These are phyloP conservation scores for Lonicera japonica DNA, from an alignment of 129 eudicot genomes.

Conservation along the genomic window DNA sequence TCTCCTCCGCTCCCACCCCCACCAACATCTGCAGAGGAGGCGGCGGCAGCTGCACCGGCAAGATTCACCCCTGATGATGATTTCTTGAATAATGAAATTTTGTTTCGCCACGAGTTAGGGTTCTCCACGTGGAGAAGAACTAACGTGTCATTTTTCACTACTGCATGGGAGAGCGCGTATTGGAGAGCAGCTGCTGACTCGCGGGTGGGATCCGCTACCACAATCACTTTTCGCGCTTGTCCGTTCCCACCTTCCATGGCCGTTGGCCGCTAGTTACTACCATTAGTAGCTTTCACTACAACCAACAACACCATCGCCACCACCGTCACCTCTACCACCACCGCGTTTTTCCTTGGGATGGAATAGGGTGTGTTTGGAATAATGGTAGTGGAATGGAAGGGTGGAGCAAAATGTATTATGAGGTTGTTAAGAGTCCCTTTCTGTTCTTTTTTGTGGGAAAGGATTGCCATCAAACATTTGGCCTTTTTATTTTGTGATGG, in stretches of 20 bases:
- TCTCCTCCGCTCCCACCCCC: slow-evolving; percentile 16
- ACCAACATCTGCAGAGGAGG: background rate
- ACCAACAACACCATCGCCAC: slow-evolving; percentile 7
- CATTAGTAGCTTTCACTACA: background rate
- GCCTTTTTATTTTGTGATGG: slow-evolving; percentile 7
- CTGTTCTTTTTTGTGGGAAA: background rate
- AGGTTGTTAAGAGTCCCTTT: background rate
- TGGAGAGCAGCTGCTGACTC: slow-evolving; percentile 60
- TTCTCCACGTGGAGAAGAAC: slow-evolving; percentile 59
- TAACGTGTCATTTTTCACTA: slow-evolving; percentile 40
- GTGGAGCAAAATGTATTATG: slow-evolving; percentile 1
- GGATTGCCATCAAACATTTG: background rate
- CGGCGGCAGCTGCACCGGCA: background rate
- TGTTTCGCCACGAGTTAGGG: slow-evolving; percentile 32
- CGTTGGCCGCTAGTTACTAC: slow-evolving; percentile 2
- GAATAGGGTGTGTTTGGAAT: background rate
- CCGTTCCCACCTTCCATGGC: slow-evolving; percentile 28
- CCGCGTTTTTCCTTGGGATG: background rate
- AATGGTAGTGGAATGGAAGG: background rate
- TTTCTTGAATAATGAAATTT: slow-evolving; percentile 36
- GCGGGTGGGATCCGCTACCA: slow-evolving; percentile 67
- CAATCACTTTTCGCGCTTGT: slow-evolving; percentile 48
- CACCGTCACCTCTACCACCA: background rate
- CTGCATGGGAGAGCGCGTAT: slow-evolving; percentile 59
- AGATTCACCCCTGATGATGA: slow-evolving; percentile 3